Evolutionary conservation across 495 filamentous ascomycete genomes (phyloP).

Genomic region (Xylaria bambusicola): DNA sequence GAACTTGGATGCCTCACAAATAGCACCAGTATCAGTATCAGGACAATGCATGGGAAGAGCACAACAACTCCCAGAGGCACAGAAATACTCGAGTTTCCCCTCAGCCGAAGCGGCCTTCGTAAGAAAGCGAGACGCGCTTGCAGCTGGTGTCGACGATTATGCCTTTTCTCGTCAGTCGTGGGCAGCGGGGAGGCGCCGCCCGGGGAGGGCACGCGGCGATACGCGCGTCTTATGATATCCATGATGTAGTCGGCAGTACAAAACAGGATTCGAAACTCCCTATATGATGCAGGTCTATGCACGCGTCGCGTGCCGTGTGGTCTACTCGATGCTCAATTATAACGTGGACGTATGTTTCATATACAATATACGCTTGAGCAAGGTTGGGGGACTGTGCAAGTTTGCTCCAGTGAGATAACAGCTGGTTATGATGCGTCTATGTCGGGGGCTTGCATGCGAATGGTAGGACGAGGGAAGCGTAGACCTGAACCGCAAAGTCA

Average conservation of each 20-base stretch:
- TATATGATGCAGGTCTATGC: conserved; percentile 16
- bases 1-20: conserved; percentile 88
- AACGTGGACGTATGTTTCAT: not conserved
- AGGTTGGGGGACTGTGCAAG: not conserved
- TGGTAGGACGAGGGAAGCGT: conserved; percentile 1
- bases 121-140: conserved; percentile 74
- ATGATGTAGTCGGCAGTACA: conserved; percentile 35
- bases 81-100: conserved; percentile 90
- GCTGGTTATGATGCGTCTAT: conserved; percentile 14
- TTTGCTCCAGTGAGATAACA: not conserved
- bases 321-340: conserved; percentile 16
- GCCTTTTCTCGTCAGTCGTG: conserved; percentile 47
- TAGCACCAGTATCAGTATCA: conserved; percentile 86
- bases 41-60: conserved; percentile 87
- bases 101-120: conserved; percentile 83
- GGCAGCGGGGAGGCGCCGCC: conserved; percentile 42
- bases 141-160: conserved; percentile 38
- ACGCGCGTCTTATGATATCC: conserved; percentile 58
- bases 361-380: conserved; percentile 4
- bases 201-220: conserved; percentile 48
- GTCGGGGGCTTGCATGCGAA: conserved; percentile 5
- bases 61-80: conserved; percentile 92
- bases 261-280: conserved; percentile 9
- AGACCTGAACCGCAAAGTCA: conserved; percentile 2
- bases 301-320: conserved; percentile 10